phyloP scores from a whole-genome alignment of 2,329 filamentous ascomycete species.

The Hymenoscyphus linearis region DNA sequence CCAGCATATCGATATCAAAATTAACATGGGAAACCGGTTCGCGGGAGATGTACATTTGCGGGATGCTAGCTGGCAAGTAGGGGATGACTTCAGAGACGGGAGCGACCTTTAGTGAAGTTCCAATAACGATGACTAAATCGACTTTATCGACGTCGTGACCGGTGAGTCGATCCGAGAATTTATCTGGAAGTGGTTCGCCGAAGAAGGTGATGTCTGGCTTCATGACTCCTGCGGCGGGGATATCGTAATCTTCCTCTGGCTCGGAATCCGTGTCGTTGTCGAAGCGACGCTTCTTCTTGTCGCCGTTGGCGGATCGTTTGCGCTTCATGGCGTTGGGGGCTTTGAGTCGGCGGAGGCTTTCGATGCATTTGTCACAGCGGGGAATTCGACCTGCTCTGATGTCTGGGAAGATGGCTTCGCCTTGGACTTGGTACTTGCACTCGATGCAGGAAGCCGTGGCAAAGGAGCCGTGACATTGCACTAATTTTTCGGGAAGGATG shows the following conservation, averaged over 20 bases:
- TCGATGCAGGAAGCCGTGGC: constrained; percentile 85
- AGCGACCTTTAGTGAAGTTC: constrained; percentile 91
- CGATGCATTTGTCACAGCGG: constrained; percentile 66
- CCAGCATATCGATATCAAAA: constrained; percentile 94
- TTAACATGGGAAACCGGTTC: constrained; percentile 83
- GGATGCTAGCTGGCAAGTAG: constrained; percentile 70
- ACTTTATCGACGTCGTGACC: constrained; percentile 72
- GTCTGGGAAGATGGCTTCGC: constrained; percentile 73
- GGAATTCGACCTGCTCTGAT: constrained; percentile 74
- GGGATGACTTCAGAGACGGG: constrained; percentile 90
- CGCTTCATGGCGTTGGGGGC: constrained; percentile 50
- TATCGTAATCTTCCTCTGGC: constrained; percentile 56
- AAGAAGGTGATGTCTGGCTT: constrained; percentile 99
- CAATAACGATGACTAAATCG: constrained; percentile 92
- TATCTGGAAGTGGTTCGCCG: constrained; percentile 79
- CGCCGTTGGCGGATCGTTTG: constrained; percentile 49
- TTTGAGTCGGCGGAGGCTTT: constrained; percentile 44
- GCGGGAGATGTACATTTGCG: constrained; percentile 85
- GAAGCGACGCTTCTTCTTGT: constrained; percentile 34
- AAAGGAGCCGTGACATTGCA: constrained; percentile 96
- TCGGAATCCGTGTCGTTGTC: constrained; percentile 31
- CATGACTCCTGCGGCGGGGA: constrained; percentile 73
- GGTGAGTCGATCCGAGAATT: constrained; percentile 77
- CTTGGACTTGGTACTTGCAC: constrained; percentile 68
- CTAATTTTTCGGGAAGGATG: constrained; percentile 71